phyloP scores from a whole-genome alignment of 768 basidiomycete genomes.

The Suillus americanus region DNA sequence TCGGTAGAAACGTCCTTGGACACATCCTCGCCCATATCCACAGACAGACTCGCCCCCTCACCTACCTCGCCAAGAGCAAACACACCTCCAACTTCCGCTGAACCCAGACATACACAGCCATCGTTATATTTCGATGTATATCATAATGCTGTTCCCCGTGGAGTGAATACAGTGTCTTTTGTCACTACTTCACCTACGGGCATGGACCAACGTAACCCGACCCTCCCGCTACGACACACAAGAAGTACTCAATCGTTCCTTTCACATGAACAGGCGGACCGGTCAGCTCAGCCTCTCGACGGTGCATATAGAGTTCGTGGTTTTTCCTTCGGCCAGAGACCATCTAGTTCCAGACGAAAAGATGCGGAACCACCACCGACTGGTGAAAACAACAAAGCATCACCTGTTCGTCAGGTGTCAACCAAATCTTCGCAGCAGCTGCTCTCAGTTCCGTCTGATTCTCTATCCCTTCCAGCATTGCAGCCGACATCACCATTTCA shows the following conservation, averaged over 20 bases:
- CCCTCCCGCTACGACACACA: conserved; percentile 40
- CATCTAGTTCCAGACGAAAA: conserved; percentile 41
- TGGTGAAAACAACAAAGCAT: conserved; percentile 21
- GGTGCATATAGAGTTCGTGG: conserved; percentile 38
- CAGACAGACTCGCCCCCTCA: not conserved
- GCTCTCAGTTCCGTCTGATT: conserved; percentile 29
- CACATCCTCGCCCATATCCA: not conserved
- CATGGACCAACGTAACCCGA: conserved; percentile 7
- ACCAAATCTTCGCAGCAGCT: conserved; percentile 52
- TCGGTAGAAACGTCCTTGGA: not conserved
- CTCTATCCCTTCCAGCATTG: conserved; percentile 38
- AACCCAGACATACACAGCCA: conserved; percentile 47
- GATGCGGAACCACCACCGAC: conserved; percentile 41
- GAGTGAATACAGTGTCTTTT: conserved; percentile 52
- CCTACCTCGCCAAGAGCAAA: not conserved
- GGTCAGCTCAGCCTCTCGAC: not conserved
- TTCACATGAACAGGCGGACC: conserved; percentile 8
- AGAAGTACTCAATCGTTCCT: conserved; percentile 48
- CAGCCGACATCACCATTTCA: conserved; percentile 45
- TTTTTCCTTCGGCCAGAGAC: conserved; percentile 53
- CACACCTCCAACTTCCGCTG: conserved; percentile 18
- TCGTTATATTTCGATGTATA: conserved; percentile 59
- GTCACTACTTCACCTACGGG: conserved; percentile 26
- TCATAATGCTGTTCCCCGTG: conserved; percentile 47
- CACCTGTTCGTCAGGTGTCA: conserved; percentile 40